Conservation (phyloP, 2,329 filamentous ascomycete genomes). For the Niveomyces coronatus region DNA sequence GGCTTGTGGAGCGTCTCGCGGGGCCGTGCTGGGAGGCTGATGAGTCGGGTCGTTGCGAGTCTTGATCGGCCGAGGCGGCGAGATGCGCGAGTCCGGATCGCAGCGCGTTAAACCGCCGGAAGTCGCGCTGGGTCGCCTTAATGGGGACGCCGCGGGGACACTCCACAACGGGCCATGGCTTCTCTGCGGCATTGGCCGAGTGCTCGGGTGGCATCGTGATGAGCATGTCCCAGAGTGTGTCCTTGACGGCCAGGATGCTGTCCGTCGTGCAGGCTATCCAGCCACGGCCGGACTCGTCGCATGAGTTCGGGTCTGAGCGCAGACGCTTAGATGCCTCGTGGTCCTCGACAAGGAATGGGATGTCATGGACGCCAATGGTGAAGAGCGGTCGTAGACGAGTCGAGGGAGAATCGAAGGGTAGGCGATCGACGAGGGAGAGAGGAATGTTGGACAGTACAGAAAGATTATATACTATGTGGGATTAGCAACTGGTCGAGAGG, state of each 20-base stretch:
- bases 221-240: constrained; percentile 78
- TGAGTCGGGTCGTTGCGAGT: constrained; percentile 19
- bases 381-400: constrained; percentile 76
- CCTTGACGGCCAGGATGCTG: constrained; percentile 80
- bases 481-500: constrained; percentile 16
- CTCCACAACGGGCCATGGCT: constrained; percentile 68
- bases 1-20: constrained; percentile 18
- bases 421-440: constrained; percentile 55
- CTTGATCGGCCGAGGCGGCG: constrained; percentile 15
- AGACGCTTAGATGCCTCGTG: constrained; percentile 35
- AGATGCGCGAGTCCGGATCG: constrained; percentile 50
- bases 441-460: constrained; percentile 90
- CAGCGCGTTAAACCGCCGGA: constrained; percentile 66
- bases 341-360: constrained; percentile 61
- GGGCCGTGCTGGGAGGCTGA: constrained; percentile 18
- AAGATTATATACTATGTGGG: constrained; percentile 70
- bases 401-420: constrained; percentile 52
- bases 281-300: constrained; percentile 46
- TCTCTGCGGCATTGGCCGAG: constrained; percentile 45
- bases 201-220: constrained; percentile 66
- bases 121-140: constrained; percentile 82
- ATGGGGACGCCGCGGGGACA: constrained; percentile 52
- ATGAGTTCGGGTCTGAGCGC: constrained; percentile 25
- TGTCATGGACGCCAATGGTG: constrained; percentile 86
- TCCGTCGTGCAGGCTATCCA: constrained; percentile 97